Evolutionary conservation across 805 yeast species (phyloP), one percentile per base, ranked within the genome.

Genomic region (Metschnikowia aberdeeniae): DNA sequence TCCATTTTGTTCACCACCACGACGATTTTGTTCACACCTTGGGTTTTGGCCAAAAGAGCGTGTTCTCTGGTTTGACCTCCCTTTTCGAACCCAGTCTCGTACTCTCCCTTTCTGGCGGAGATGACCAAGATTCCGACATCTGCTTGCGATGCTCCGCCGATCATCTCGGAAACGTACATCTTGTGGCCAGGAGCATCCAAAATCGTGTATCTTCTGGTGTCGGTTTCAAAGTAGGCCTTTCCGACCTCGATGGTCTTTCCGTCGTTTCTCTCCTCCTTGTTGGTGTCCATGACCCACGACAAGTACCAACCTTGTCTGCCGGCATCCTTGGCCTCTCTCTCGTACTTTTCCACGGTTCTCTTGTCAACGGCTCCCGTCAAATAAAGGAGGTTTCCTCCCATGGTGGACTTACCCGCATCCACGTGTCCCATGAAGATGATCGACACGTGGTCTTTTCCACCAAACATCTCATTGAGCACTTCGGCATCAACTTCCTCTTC

Each of bases 291-390:
- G 58, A 93, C 95, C 99, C 99, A 93, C 7, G 98, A 90, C 58
- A 93, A 75, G 67, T 93, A 93, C 99, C 99, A 93, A 68, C 97
- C 97, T 75, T 93, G 99, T 76, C 98, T 86, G 68, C 99, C 98
- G 37, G 98, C 98, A 59, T 93, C 99, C 68, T 89, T 89, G 49
- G 99, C 99, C 72, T 93, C 99, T 67, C 90, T 82, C 75, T 93
- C 98, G 65, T 92, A 92, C 69, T 93, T 93, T 58, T 93, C 99
- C 55, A 93, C 93, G 17, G 97, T 92, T 75, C 99, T 87, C 77
- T 93, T 93, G 70, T 93, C 99, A 50, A 93, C 99, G 39, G 97
- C 88, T 50, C 98, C 98, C 19, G 98, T 92, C 61, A 93, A 75
- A 63, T 76, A 92, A 53, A 93, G 78, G 57, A 93, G 75, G 70